Percentiles rank a stretch among this genome's conserved stretches.
Conservation (phyloP, 768 basidiomycete genomes). For the Hysterangium stoloniferum region DNA sequence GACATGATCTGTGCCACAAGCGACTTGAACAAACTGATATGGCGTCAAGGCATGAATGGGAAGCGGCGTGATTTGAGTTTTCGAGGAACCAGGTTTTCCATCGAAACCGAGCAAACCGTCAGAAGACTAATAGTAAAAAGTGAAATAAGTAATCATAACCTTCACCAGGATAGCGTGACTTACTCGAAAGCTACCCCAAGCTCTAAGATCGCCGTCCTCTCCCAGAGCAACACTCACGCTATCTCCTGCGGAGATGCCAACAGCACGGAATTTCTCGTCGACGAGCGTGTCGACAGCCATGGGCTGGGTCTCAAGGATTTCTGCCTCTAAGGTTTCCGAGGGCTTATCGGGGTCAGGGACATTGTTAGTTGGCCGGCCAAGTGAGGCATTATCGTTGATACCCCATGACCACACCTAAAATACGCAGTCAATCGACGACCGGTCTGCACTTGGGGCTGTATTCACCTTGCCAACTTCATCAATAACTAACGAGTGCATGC, state of each 20-base stretch:
- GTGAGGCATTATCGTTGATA: conserved; percentile 31
- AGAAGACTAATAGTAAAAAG: conserved; percentile 11
- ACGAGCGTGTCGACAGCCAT: conserved; percentile 26
- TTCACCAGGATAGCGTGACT: background rate
- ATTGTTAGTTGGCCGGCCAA: conserved; percentile 27
- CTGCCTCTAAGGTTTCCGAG: conserved; percentile 21
- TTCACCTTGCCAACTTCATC: conserved; percentile 35
- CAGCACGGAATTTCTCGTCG: conserved; percentile 35
- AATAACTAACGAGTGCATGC: conserved; percentile 41
- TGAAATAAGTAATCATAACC: background rate
- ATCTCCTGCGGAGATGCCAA: conserved; percentile 35
- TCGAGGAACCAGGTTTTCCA: conserved; percentile 10
- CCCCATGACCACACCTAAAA: conserved; percentile 20
- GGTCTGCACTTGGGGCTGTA: background rate
- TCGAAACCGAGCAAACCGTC: conserved; percentile 14
- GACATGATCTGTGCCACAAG: conserved; percentile 37
- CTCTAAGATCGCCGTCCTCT: conserved; percentile 31
- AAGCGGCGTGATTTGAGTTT: conserved; percentile 12
- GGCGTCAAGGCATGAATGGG: conserved; percentile 25
- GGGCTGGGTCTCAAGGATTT: conserved; percentile 31
- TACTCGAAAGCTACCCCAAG: conserved; percentile 37
- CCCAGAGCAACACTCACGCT: conserved; percentile 34
- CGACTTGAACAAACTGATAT: conserved; percentile 13
- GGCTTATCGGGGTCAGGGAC: conserved; percentile 26
- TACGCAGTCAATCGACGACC: conserved; percentile 12